phyloP scores from a whole-genome alignment of 257 asterid species.

The Lavandula angustifolia region DNA sequence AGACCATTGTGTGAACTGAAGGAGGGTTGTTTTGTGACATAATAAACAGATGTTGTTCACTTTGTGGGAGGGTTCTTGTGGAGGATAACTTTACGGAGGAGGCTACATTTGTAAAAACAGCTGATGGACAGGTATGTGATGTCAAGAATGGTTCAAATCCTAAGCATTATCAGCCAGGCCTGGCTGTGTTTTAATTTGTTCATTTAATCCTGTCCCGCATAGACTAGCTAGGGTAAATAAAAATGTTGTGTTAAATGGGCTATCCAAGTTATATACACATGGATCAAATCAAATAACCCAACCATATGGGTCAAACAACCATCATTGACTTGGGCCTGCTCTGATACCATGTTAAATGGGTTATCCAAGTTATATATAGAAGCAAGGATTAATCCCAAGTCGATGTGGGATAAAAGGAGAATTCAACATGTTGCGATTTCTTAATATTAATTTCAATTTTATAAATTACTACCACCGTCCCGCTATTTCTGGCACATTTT shows the following conservation, averaged over 20 bases:
- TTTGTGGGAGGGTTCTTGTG: conserved; percentile 64
- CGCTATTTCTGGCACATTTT: no score
- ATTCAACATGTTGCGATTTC: not conserved
- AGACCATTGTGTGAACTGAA: not conserved
- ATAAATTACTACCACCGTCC: no score
- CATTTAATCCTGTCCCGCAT: not conserved
- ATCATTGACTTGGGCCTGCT: no score
- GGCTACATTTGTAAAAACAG: conserved; percentile 55
- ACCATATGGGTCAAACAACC: no score
- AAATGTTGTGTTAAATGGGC: not conserved
- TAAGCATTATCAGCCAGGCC: not conserved
- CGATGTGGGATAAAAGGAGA: no score
- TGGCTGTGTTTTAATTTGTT: not conserved
- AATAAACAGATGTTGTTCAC: conserved; percentile 58
- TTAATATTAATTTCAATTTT: not conserved
- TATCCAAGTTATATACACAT: no score
- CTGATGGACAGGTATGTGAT: conserved; percentile 63
- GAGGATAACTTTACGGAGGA: conserved; percentile 59
- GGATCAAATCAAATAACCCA: no score
- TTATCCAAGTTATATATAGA: no score
- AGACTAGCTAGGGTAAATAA: not conserved
- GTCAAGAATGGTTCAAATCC: not conserved
- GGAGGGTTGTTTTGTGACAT: conserved; percentile 19
- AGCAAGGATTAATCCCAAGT: no score
- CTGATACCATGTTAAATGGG: no score